Percentiles rank a stretch among this genome's conserved stretches.
Evolutionary conservation across 2,329 filamentous ascomycete species (phyloP).

Genomic region (Endoconidiophora polonica): DNA sequence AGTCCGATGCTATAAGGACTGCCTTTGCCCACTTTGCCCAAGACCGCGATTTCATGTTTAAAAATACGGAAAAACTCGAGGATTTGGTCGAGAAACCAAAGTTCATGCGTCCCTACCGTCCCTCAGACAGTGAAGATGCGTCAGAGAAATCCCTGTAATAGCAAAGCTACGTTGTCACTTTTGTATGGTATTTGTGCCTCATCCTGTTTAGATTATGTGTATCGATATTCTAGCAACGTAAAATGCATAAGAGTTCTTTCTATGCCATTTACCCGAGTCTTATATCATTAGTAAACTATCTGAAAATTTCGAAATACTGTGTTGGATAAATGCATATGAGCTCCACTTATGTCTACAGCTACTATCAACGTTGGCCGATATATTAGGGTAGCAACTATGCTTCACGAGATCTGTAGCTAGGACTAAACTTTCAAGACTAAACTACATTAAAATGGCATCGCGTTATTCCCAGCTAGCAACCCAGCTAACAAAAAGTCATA

Average conservation of each 20-base stretch:
- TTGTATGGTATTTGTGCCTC: conserved; percentile 1
- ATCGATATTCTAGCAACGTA: background rate
- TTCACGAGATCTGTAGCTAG: too few species aligned
- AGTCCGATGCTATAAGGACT: conserved; percentile 8
- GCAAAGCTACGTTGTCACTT: background rate
- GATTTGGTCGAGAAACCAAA: conserved; percentile 11
- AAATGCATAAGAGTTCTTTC: background rate
- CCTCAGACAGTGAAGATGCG: background rate
- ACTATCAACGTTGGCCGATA: too few species aligned
- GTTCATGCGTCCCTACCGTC: conserved; percentile 12
- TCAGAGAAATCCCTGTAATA: background rate
- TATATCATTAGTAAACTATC: too few species aligned
- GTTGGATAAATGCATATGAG: too few species aligned
- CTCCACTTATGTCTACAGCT: too few species aligned
- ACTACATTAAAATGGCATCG: too few species aligned
- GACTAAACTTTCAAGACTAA: too few species aligned
- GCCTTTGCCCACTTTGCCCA: conserved; percentile 12
- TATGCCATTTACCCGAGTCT: background rate
- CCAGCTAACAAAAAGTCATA: too few species aligned
- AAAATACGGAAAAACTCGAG: conserved; percentile 10
- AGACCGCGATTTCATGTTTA: conserved; percentile 12
- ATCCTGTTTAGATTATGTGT: background rate
- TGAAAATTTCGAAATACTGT: too few species aligned
- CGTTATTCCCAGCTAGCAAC: too few species aligned
- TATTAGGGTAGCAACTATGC: too few species aligned